These are phyloP conservation scores for Primulina tabacum DNA, from an alignment of 257 asterid species.

Conservation along the genomic window DNA sequence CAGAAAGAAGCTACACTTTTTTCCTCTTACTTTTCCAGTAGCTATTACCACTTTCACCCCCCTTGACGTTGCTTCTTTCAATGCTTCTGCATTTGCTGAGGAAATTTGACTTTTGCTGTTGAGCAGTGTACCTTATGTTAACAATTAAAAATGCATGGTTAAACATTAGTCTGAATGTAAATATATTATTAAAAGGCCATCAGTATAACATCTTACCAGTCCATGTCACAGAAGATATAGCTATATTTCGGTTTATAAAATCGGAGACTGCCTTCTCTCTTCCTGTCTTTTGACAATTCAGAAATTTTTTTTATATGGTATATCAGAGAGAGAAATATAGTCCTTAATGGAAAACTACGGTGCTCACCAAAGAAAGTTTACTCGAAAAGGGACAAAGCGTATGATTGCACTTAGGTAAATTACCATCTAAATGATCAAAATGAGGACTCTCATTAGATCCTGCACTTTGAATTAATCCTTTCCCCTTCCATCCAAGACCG, in stretches of 20 bases:
- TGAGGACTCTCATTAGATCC: slow-evolving; percentile 44
- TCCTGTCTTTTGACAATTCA: slow-evolving; percentile 96
- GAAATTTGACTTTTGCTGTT: slow-evolving; percentile 92
- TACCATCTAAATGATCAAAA: slow-evolving; percentile 59
- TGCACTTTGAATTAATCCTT: slow-evolving; percentile 86
- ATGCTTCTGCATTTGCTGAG: slow-evolving; percentile 67
- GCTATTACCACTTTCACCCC: slow-evolving; percentile 94
- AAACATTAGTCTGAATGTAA: slow-evolving; percentile 12
- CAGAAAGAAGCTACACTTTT: slow-evolving; percentile 12
- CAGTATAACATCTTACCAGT: slow-evolving; percentile 58
- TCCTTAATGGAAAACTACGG: slow-evolving; percentile 35
- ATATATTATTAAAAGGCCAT: not conserved
- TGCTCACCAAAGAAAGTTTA: slow-evolving; percentile 20
- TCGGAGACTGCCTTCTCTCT: slow-evolving; percentile 90
- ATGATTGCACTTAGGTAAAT: slow-evolving; percentile 28
- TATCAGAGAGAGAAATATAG: slow-evolving; percentile 39
- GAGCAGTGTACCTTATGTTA: slow-evolving; percentile 73
- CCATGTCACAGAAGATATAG: slow-evolving; percentile 97
- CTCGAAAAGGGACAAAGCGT: slow-evolving; percentile 17
- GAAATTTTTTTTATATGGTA: slow-evolving; percentile 50
- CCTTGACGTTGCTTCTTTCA: slow-evolving; percentile 83
- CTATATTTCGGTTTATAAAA: slow-evolving; percentile 88
- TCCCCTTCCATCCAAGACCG: slow-evolving; percentile 93
- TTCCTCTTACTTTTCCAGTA: slow-evolving; percentile 85
- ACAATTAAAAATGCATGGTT: slow-evolving; percentile 21